phyloP scores from a whole-genome alignment of 2,329 filamentous ascomycete species.

The Fonsecaea multimorphosa region DNA sequence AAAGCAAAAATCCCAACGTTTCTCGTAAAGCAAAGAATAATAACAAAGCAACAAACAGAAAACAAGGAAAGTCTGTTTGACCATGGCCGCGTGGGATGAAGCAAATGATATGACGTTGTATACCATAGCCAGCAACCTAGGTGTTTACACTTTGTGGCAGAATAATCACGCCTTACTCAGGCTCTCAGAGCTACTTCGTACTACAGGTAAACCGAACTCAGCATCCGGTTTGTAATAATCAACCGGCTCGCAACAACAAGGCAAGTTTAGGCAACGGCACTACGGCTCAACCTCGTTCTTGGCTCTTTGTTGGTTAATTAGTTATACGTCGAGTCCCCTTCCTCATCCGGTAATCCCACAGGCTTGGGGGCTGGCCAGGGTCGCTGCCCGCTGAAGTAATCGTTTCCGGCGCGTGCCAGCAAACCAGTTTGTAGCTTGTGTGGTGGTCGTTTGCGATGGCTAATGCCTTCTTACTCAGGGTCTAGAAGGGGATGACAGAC shows the following conservation, averaged over 20 bases:
- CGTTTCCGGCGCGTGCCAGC: slow-evolving; percentile 19
- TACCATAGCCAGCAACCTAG: background rate
- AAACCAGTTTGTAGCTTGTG: background rate
- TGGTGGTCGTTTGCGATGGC: background rate
- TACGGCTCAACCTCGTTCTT: background rate
- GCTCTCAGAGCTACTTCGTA: background rate
- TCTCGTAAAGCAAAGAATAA: slow-evolving; percentile 1
- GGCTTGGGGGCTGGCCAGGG: background rate
- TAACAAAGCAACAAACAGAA: background rate
- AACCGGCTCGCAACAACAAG: background rate
- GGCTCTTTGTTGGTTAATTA: background rate
- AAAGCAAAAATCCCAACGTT: background rate
- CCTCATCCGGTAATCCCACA: background rate
- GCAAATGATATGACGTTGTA: background rate
- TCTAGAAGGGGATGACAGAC: slow-evolving; percentile 1
- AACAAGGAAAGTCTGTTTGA: background rate
- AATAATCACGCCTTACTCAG: slow-evolving; percentile 14
- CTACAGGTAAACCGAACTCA: too few relatives aligned
- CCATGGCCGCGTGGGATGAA: slow-evolving; percentile 2
- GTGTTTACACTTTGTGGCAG: background rate
- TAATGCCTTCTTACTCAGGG: slow-evolving; percentile 23
- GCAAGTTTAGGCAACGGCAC: background rate
- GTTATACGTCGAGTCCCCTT: background rate
- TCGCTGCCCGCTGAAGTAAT: slow-evolving; percentile 22
- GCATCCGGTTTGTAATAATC: background rate